Percentiles rank a stretch among this genome's conserved stretches.
These are phyloP conservation scores for Diatrype stigma DNA, from an alignment of 2,329 filamentous ascomycete species.

Conservation along the genomic window DNA sequence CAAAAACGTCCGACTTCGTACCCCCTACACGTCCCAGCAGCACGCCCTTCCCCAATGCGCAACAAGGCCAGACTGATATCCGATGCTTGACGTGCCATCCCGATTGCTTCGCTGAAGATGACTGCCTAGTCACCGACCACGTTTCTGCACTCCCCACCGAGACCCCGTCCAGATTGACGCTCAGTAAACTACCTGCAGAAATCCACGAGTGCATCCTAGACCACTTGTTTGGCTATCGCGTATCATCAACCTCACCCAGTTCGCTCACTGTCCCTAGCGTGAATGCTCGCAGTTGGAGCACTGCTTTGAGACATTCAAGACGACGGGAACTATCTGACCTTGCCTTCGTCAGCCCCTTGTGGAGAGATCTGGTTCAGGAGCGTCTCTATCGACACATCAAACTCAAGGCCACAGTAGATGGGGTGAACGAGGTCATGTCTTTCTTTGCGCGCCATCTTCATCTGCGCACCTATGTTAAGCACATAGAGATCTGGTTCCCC, in stretches of 20 bases:
- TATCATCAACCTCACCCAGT: slow-evolving; percentile 56
- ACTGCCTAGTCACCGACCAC: slow-evolving; percentile 22
- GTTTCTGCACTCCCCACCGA: slow-evolving; percentile 19
- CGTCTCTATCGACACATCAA: slow-evolving; percentile 73
- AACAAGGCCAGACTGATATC: slow-evolving; percentile 42
- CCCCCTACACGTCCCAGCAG: slow-evolving; percentile 54
- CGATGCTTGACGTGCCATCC: slow-evolving; percentile 37
- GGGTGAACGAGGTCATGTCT: slow-evolving; percentile 51
- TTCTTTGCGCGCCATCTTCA: slow-evolving; percentile 59
- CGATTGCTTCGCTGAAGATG: slow-evolving; percentile 24
- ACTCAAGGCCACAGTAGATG: slow-evolving; percentile 65
- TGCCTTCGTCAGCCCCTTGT: slow-evolving; percentile 58
- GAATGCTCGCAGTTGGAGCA: slow-evolving; percentile 56
- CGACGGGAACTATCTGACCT: slow-evolving; percentile 64
- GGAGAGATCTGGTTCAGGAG: slow-evolving; percentile 65
- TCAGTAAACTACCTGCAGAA: slow-evolving; percentile 59
- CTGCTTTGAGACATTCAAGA: slow-evolving; percentile 61
- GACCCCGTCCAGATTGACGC: slow-evolving; percentile 30
- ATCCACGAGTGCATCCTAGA: slow-evolving; percentile 71
- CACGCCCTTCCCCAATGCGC: slow-evolving; percentile 55
- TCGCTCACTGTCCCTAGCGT: slow-evolving; percentile 49
- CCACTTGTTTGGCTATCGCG: slow-evolving; percentile 64
- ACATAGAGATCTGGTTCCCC: slow-evolving; percentile 75
- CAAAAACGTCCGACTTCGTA: slow-evolving; percentile 42
- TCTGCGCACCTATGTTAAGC: slow-evolving; percentile 61